These are phyloP conservation scores for Rutstroemia sydowiana DNA, from an alignment of 2,329 filamentous ascomycete genomes.

Conservation along the genomic window DNA sequence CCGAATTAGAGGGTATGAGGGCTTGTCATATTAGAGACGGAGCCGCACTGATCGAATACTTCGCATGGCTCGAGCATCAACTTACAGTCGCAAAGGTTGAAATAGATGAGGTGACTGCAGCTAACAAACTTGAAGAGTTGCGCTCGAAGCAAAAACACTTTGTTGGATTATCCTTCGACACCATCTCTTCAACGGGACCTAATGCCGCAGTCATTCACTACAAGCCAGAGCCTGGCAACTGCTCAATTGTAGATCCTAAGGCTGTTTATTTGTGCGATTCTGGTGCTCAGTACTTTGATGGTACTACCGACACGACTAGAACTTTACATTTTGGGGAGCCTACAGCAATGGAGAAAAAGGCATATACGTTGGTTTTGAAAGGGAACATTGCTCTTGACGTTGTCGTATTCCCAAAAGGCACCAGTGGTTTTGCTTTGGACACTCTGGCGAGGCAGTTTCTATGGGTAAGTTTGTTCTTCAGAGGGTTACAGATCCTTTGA, in stretches of 20 bases:
- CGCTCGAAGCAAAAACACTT: constrained; percentile 65
- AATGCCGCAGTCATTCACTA: constrained; percentile 90
- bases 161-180: constrained; percentile 86
- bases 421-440: constrained; percentile 87
- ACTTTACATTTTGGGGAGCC: constrained; percentile 89
- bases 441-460: constrained; percentile 81
- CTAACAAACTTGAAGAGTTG: constrained; percentile 78
- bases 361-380: constrained; percentile 91
- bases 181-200: constrained; percentile 88
- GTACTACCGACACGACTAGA: constrained; percentile 91
- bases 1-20: constrained; percentile 86
- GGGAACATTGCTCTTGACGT: constrained; percentile 84
- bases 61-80: constrained; percentile 93
- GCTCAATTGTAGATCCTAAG: constrained; percentile 74
- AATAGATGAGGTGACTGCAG: constrained; percentile 84
- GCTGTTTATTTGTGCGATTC: constrained; percentile 94
- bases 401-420: constrained; percentile 88
- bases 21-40: constrained; percentile 91
- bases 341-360: constrained; percentile 73
- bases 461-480: constrained; percentile 55
- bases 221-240: constrained; percentile 75
- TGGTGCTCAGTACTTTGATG: constrained; percentile 91
- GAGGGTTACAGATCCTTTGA: too few relatives aligned
- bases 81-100: constrained; percentile 63
- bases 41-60: constrained; percentile 82